phyloP scores from a whole-genome alignment of 1,284 basidiomycete species.

The Sphaerobolus stellatus region DNA sequence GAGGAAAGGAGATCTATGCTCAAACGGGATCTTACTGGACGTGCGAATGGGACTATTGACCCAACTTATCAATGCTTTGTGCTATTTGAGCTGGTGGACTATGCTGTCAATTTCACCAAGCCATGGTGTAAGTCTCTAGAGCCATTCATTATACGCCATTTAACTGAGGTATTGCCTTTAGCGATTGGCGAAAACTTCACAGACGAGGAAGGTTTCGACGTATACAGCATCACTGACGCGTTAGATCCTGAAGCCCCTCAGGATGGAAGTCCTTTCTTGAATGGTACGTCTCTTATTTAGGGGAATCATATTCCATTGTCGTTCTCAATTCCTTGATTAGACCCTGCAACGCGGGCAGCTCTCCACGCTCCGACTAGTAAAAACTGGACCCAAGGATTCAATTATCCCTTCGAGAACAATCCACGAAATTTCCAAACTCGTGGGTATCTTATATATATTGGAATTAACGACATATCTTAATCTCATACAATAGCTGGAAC shows the following conservation, averaged over 20 bases:
- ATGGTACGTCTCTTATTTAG: slow-evolving; percentile 43
- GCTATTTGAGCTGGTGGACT: slow-evolving; percentile 54
- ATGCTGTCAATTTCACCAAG: slow-evolving; percentile 58
- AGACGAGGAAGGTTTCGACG: no score
- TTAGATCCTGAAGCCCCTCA: slow-evolving; percentile 32
- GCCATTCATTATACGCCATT: no score
- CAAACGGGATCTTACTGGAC: no score
- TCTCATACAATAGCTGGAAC: no score
- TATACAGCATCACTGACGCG: slow-evolving; percentile 31
- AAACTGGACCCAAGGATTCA: slow-evolving; percentile 48
- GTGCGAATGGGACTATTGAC: slow-evolving; percentile 49
- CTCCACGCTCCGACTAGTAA: slow-evolving; percentile 69
- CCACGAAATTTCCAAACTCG: no score
- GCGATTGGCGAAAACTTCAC: no score
- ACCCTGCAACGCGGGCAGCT: slow-evolving; percentile 52
- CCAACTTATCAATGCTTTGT: slow-evolving; percentile 60
- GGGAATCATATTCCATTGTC: neutral
- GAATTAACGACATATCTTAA: no score
- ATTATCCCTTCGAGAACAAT: slow-evolving; percentile 48
- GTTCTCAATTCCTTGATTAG: slow-evolving; percentile 30
- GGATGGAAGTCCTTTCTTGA: slow-evolving; percentile 48
- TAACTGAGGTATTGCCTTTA: slow-evolving; percentile 2
- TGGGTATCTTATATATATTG: no score
- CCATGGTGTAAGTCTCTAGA: slow-evolving; percentile 57
- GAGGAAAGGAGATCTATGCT: no score